Percentiles rank a stretch among this genome's conserved stretches.
These are phyloP conservation scores for Bacidia rubella DNA, from an alignment of 495 filamentous ascomycete genomes.

Conservation along the genomic window DNA sequence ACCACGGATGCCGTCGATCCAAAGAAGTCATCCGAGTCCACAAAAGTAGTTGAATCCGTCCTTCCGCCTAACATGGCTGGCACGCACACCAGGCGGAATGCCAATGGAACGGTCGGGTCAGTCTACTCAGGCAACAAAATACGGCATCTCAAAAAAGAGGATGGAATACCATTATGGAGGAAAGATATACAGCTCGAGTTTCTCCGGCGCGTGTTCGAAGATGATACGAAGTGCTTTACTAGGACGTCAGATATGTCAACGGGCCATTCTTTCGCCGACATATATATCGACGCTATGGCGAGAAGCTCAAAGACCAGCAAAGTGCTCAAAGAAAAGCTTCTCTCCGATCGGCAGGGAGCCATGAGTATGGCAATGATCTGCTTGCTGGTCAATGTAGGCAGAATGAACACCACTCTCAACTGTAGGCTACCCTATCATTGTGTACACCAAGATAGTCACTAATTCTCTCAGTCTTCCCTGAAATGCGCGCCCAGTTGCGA, in stretches of 20 bases:
- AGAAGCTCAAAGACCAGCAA: slow-evolving; percentile 98
- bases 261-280: slow-evolving; percentile 79
- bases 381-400: slow-evolving; percentile 87
- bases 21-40: slow-evolving; percentile 8
- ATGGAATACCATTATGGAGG: slow-evolving; percentile 91
- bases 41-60: not conserved
- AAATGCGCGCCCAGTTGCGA: slow-evolving; percentile 95
- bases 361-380: slow-evolving; percentile 99
- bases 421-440: slow-evolving; percentile 51
- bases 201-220: slow-evolving; percentile 77
- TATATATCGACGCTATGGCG: slow-evolving; percentile 98
- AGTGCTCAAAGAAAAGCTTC: slow-evolving; percentile 90
- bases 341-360: slow-evolving; percentile 80
- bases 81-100: slow-evolving; percentile 49
- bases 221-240: slow-evolving; percentile 74
- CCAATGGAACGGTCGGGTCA: slow-evolving; percentile 51
- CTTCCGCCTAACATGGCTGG: slow-evolving; percentile 33
- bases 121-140: slow-evolving; percentile 87
- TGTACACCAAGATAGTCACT: no score
- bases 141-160: slow-evolving; percentile 89
- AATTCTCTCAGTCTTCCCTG: slow-evolving; percentile 68
- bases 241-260: slow-evolving; percentile 57
- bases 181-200: slow-evolving; percentile 98
- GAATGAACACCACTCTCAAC: slow-evolving; percentile 98
- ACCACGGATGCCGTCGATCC: slow-evolving; percentile 5